Percentiles rank a stretch among this genome's conserved stretches.
These are phyloP conservation scores for Daldinia bambusicola DNA, from an alignment of 495 filamentous ascomycete species.

Conservation along the genomic window DNA sequence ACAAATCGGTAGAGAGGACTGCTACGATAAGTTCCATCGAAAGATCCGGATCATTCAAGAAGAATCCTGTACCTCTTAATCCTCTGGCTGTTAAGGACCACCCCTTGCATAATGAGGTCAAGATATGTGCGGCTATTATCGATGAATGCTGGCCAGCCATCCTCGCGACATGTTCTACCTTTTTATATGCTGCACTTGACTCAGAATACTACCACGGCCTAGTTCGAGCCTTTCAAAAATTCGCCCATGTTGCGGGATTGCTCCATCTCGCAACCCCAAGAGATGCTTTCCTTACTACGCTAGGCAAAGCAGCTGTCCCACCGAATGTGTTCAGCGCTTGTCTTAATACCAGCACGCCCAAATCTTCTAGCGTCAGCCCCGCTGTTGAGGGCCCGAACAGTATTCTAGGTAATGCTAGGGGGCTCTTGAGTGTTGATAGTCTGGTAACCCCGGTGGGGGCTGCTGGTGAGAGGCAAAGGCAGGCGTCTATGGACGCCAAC, in stretches of 20 bases:
- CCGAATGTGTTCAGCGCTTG: constrained; percentile 74
- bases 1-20: constrained; percentile 52
- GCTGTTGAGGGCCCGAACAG: constrained; percentile 60
- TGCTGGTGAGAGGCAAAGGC: constrained; percentile 61
- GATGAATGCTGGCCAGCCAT: constrained; percentile 96
- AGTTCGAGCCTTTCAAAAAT: constrained; percentile 94
- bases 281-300: constrained; percentile 93
- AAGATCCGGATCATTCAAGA: constrained; percentile 61
- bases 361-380: constrained; percentile 54
- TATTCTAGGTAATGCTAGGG: constrained; percentile 70
- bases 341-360: constrained; percentile 55
- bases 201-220: constrained; percentile 94
- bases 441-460: constrained; percentile 62
- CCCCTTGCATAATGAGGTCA: constrained; percentile 73
- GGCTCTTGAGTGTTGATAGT: constrained; percentile 72
- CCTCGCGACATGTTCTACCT: constrained; percentile 92
- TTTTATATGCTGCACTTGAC: constrained; percentile 89
- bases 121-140: constrained; percentile 81
- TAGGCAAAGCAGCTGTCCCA: constrained; percentile 92
- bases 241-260: constrained; percentile 93
- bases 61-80: constrained; percentile 77
- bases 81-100: constrained; percentile 78
- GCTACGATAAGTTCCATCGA: constrained; percentile 54
- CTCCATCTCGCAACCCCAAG: constrained; percentile 84
- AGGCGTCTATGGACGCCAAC: constrained; percentile 61